Base-by-base conservation (phyloP, 805 yeast genomes). In the Myxozyma lipomycoides region DNA sequence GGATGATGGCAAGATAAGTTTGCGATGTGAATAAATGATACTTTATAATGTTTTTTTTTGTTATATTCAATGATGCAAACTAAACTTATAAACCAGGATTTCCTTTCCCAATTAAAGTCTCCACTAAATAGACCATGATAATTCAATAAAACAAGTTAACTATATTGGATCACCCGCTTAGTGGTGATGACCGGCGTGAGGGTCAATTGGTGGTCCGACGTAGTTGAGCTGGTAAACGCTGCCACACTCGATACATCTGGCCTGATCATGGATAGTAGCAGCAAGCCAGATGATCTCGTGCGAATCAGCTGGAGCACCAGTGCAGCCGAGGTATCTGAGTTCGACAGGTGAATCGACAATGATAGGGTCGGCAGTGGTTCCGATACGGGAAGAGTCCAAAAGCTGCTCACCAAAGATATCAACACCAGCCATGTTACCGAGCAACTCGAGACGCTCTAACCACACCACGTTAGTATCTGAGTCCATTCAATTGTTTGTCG, bases 241-340 rank as follows among this genome's bases (percentile, higher is more conserved):
- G 73, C 98, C 98, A 73, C 98, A 91, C 73, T 93, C 96, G 96
- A 96, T 87, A 76, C 97, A 93, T 82, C 98, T 88, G 62, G 86
- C 86, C 56, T 84, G 84, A 72, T 86, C 76, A 44, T 79, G 86
- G 60, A 40, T 39, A 23, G 55, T 46, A 10, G 57, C 53, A 37
- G 21, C 36, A 30, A 52, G 17, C 57, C 57, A 52, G 15, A 49
- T 46, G 36, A 87, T 80, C 64, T 80, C 83, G 74, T 90, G 98
- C 61, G 93, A 83, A 59, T 86, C 95, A 52, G 89, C 95, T 67
- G 95, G 96, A 62, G 86, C 79, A 67, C 98, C 98, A 60, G 95
- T 84, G 77, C 98, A 93, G 59, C 98, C 98, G 66, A 93, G 90
- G 69, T 87, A 91, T 38, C 41, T 46, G 28, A 47, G 51, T 40